phyloP scores from a whole-genome alignment of 164 flowering plant species.

The Macadamia tetraphylla region DNA sequence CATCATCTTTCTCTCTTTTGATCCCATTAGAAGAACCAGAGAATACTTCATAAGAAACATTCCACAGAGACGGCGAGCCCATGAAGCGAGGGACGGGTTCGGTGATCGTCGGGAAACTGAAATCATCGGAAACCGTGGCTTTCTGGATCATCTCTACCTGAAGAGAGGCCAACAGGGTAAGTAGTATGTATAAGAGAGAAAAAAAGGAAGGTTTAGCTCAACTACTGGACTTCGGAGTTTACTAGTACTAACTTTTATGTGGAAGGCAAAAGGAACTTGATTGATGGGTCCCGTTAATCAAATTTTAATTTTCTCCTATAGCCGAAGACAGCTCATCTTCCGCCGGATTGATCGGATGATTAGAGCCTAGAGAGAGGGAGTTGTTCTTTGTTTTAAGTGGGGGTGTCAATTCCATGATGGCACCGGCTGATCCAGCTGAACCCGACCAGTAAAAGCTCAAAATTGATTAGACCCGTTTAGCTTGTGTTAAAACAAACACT shows the following conservation, averaged over 20 bases:
- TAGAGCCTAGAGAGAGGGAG: background rate
- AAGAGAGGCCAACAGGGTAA: background rate
- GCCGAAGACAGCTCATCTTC: constrained; percentile 22
- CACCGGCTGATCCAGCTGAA: no score
- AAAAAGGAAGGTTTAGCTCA: background rate
- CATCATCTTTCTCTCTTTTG: background rate
- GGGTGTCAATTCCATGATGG: no score
- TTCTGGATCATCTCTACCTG: background rate
- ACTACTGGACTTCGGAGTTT: constrained; percentile 6
- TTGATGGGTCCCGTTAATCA: constrained; percentile 3
- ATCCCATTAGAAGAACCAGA: constrained; percentile 6
- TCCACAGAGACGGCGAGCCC: constrained; percentile 45
- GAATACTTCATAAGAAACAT: constrained; percentile 16
- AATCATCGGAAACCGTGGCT: constrained; percentile 33
- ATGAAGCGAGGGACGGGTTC: constrained; percentile 9
- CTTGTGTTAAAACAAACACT: no score
- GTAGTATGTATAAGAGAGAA: background rate
- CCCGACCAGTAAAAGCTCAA: no score
- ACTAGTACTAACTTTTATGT: background rate
- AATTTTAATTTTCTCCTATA: background rate
- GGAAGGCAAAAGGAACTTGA: background rate
- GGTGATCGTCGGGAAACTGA: constrained; percentile 41
- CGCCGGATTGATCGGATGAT: constrained; percentile 18
- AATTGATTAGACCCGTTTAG: no score
- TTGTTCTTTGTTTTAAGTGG: no score